Evolutionary conservation across 2,329 filamentous ascomycete genomes (phyloP), one percentile per base, ranked within the genome.

Genomic region (Paecilomyces variotii): DNA sequence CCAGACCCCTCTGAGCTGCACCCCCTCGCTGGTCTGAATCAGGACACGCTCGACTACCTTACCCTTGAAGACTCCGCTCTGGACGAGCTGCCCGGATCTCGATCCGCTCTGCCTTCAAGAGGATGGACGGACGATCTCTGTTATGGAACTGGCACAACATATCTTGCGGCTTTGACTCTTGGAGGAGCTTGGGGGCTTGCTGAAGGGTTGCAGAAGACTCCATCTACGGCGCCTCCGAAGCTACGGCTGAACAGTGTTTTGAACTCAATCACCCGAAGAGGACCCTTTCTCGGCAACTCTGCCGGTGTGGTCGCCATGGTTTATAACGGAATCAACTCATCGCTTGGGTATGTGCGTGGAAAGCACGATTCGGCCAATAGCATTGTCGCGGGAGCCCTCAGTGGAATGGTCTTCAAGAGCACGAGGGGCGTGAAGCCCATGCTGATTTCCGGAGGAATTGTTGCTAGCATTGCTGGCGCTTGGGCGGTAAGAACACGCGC

Each of bases 71-170:
- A 99, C 73, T 90, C 91, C 55, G 85, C 87, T 28, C 85, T 97
- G 59, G 91, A 91, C 62, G 87, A 95, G 69, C 83, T 96, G 24
- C 91, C 92, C 54, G 92, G 91, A 70, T 84, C 87, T 60, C 89
- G 90, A 73, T 95, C 93, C 51, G 88, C 92, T 57, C 84, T 99
- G 57, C 94, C 95, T 51, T 97, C 92, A 58, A 88, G 94, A 74
- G 94, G 94, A 73, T 99, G 96, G 86, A 96, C 92, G 61, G 94
- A 99, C 73, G 94, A 99, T 75, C 85, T 99, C 60, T 97, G 94
- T 79, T 99, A 99, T 75, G 94, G 95, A 70, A 95, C 94, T 25
- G 94, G 94, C 68, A 87, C 93, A 62, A 96, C 91, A 71, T 99
- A 99, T 73, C 81, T 99, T 61, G 80, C 89, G n/a, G 94, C 89